Evolutionary conservation across 176 grass and related monocot genomes (phyloP), one percentile per base, ranked within the genome.

Genomic region (Hyparrhenia diplandra): DNA sequence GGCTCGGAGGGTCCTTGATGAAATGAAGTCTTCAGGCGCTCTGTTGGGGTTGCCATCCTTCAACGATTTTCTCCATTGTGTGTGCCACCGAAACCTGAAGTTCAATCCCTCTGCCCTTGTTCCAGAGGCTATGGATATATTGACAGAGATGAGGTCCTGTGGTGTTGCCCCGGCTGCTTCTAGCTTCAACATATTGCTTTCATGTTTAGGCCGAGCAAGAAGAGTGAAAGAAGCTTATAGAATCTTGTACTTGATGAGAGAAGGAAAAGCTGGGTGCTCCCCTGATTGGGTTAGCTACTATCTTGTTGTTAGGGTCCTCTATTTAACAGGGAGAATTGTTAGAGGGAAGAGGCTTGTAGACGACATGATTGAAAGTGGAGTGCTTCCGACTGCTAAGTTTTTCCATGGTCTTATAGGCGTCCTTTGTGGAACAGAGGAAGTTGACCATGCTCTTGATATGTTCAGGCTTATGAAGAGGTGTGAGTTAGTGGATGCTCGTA

Each of bases 131-230:
- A 91, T 80, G 45, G 74, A 87, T 76, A 57, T 94, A 16, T 82
- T 91, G 47, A 13, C 73, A 9, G 89, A 94, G 73, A 94, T 91
- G 89, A 89, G 81, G 69, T 79, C 68, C 20, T 87, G 20, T 21
- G 84, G 89, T 67, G 54, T 89, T 1, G 13, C 55, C 8, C 84
- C 86, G 21, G 79, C 81, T 80, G 82, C 89, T 8, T 80, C 80
- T 43, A 94, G 80, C 81, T 89, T 94, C 78, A 94, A 94, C 81
- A 94, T 94, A 27, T 76, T 94, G n/a, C 86, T 94, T 18, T 94
- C 89, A 72, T 89, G 75, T 84, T 80, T 94, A 20, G 80, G 84
- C 12, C 80, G 77, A 80, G 92, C 84, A 64, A 91, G 86, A 68
- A 91, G 92, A 67, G 81, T 89, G 35, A 94, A 91, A 88, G 92